phyloP scores from a whole-genome alignment of 345 rosid species.

The Arabidopsis thaliana region DNA sequence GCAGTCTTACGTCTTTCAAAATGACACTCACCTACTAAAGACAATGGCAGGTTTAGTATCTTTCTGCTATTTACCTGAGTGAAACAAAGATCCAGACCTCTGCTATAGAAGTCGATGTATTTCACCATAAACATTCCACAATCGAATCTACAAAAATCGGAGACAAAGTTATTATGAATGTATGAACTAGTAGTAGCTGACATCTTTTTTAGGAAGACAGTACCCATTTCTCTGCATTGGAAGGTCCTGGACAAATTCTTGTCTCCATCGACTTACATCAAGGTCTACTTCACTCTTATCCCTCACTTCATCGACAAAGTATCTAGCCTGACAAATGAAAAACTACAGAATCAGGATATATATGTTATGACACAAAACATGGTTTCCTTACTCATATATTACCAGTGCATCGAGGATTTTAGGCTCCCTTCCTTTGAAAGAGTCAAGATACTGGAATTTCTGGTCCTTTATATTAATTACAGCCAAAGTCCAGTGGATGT shows the following conservation, averaged over 20 bases:
- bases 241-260: slow-evolving; percentile 82
- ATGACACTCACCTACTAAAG: background rate
- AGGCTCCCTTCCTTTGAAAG: slow-evolving; percentile 80
- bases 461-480: slow-evolving; percentile 77
- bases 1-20: slow-evolving; percentile 16
- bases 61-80: slow-evolving; percentile 56
- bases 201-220: background rate
- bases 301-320: slow-evolving; percentile 82
- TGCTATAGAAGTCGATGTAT: slow-evolving; percentile 86
- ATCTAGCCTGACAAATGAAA: slow-evolving; percentile 67
- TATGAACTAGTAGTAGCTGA: background rate
- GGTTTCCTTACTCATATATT: slow-evolving; percentile 32
- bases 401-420: slow-evolving; percentile 74
- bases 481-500: slow-evolving; percentile 96
- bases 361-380: background rate
- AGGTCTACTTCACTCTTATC: slow-evolving; percentile 72
- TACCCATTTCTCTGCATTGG: slow-evolving; percentile 93
- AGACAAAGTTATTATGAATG: background rate
- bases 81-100: slow-evolving; percentile 86
- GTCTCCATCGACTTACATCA: slow-evolving; percentile 73
- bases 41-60: background rate
- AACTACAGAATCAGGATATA: slow-evolving; percentile 34
- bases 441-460: slow-evolving; percentile 95
- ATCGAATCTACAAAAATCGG: slow-evolving; percentile 64
- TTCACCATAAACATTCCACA: slow-evolving; percentile 99